phyloP scores from a whole-genome alignment of 2,329 filamentous ascomycete species.

The Aspergillus unguis region DNA sequence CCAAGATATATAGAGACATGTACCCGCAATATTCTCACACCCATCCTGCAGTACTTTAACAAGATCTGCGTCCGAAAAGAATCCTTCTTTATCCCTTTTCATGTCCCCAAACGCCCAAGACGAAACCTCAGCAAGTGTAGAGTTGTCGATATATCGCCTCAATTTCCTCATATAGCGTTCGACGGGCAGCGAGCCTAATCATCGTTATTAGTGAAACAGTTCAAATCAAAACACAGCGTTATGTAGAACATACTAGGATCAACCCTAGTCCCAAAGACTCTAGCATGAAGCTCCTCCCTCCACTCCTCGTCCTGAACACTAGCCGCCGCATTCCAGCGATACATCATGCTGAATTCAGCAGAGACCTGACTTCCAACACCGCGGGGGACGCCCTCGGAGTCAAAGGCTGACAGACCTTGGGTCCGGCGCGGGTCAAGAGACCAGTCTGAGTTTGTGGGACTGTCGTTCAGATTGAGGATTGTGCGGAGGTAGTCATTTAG shows the following conservation, averaged over 20 bases:
- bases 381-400: conserved; percentile 47
- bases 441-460: conserved; percentile 52
- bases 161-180: conserved; percentile 13
- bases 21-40: conserved; percentile 56
- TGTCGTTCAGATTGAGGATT: conserved; percentile 59
- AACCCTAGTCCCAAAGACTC: conserved; percentile 43
- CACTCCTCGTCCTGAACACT: conserved; percentile 60
- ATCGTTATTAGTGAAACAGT: no score
- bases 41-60: conserved; percentile 53
- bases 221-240: neutral
- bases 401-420: conserved; percentile 36
- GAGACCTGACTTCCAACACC: conserved; percentile 65
- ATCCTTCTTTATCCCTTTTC: conserved; percentile 49
- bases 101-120: conserved; percentile 50
- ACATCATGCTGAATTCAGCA: conserved; percentile 66
- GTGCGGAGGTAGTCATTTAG: conserved; percentile 59
- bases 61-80: conserved; percentile 57
- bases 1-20: neutral
- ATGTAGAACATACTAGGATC: conserved; percentile 25
- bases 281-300: conserved; percentile 53
- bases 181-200: neutral
- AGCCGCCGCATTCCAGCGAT: conserved; percentile 63
- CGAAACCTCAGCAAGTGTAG: conserved; percentile 43
- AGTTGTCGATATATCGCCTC: conserved; percentile 29
- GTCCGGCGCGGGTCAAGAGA: conserved; percentile 61